Conservation (phyloP, 2,329 filamentous ascomycete species). For the Diaporthe ilicicola region DNA sequence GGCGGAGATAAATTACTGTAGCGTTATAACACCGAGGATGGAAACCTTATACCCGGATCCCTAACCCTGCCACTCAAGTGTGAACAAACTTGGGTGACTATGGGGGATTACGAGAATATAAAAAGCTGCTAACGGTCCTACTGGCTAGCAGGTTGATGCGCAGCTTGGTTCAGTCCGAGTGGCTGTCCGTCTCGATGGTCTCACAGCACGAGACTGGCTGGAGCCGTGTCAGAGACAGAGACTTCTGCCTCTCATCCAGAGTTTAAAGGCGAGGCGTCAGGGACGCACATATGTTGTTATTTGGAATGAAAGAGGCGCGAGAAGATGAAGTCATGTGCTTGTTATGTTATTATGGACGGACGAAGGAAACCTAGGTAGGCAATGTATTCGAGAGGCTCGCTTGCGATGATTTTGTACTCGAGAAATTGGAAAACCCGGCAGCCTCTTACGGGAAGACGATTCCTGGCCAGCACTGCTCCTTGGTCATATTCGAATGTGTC, state of each 20-base stretch:
- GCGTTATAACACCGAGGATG: background rate
- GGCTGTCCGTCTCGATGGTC: background rate
- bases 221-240: background rate
- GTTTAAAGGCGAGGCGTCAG: background rate
- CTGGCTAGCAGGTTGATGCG: background rate
- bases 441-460: constrained; percentile 45
- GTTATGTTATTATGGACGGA: background rate
- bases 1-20: constrained; percentile 9
- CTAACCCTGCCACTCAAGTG: background rate
- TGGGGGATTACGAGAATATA: background rate
- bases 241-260: background rate
- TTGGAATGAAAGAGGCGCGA: background rate
- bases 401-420: background rate
- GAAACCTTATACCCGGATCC: constrained; percentile 1
- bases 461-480: constrained; percentile 67
- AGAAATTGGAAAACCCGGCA: background rate
- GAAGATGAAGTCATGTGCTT: background rate
- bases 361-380: background rate
- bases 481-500: constrained; percentile 61
- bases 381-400: background rate
- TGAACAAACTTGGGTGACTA: background rate
- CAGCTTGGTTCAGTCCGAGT: background rate
- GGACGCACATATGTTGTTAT: background rate
- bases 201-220: background rate
- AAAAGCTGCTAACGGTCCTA: background rate